Evolutionary conservation across 352 stramenopile species (phyloP).

Genomic region (Phytophthora meadii): DNA sequence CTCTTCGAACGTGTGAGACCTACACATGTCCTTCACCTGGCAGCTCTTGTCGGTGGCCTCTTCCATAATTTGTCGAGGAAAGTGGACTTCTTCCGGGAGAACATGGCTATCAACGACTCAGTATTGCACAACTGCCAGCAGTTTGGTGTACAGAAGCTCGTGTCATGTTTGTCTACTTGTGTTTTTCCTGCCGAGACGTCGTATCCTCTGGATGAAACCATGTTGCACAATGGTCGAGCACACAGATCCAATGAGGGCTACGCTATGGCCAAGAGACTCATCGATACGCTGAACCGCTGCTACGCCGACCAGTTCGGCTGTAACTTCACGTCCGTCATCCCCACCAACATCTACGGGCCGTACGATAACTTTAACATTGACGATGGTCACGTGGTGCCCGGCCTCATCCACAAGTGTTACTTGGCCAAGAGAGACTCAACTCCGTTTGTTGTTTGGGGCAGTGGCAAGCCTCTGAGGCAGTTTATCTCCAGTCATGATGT

Average conservation of each 20-base stretch:
- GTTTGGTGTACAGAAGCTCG: constrained; percentile 93
- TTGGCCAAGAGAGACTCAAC: constrained; percentile 92
- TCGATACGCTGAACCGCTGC: constrained; percentile 98
- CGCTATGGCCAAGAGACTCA: constrained; percentile 98
- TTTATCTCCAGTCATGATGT: constrained; percentile 98
- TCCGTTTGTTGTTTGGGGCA: constrained; percentile 96
- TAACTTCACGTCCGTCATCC: constrained; percentile 99
- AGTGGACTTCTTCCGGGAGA: constrained; percentile 99
- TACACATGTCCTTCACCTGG: constrained; percentile 98
- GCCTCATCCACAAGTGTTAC: constrained; percentile 99
- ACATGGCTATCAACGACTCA: constrained; percentile 99
- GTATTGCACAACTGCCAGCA: constrained; percentile 96
- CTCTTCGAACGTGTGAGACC: constrained; percentile 95
- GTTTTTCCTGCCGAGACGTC: constrained; percentile 99
- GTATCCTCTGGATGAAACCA: constrained; percentile 99
- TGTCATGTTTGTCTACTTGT: constrained; percentile 98
- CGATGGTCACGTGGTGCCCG: constrained; percentile 97
- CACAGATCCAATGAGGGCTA: constrained; percentile 92
- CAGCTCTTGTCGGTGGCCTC: constrained; percentile 93
- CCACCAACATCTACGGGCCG: constrained; percentile 99
- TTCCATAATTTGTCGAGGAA: constrained; percentile 88
- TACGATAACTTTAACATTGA: constrained; percentile 99
- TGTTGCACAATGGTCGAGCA: constrained; percentile 91
- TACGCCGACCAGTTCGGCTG: constrained; percentile 97
- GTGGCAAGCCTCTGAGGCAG: constrained; percentile 94